Base-by-base conservation (phyloP, 345 rosid genomes). In the Luvunga scandens region DNA sequence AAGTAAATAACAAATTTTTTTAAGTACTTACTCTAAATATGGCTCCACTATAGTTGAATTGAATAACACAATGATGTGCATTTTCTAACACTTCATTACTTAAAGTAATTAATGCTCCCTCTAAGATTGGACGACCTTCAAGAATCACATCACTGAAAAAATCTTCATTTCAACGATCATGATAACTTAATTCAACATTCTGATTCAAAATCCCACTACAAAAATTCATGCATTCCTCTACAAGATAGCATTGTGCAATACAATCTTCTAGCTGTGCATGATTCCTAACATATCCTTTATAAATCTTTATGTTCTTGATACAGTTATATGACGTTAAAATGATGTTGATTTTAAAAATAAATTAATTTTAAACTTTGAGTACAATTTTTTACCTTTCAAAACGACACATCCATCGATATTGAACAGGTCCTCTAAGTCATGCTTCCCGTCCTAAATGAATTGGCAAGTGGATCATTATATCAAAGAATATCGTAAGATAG, bases 381-480 rank as follows among this genome's bases (percentile, higher is more conserved):
- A 60, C 1, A n/a, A 4, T 2, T n/a, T 60, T 60, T 60, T 60
- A 62, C 66, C 36, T 28, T 28, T 62, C 21, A 62, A 62, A 22
- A 5, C 0, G 0, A 62, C 28, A 62, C 4, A 28, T 62, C 21
- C 34, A 62, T 4, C 0, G 0, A 2, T 22, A 62, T 1, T 42
- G 4, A 42, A 42, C 4, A 10, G 1, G 38, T 36, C 9, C 38
- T 36, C 38, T 1, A 36, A 36, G 9, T 36, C 0, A 1, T 36
- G 38, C 38, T 6, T 36, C 38, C 6, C 3, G 14, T 42, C 13
- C 3, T 10, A 42, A 42, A 42, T 42, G 48, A 42, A 42, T 9
- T 42, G 14, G 14, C 48, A 42, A 42, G 48, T 42, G 48, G 48
- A 42, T 42, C 48, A 10, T 10, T 10, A 42, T 42, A 42, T 42